Base-by-base conservation (phyloP, 257 asterid genomes). In the Plantago elongata region DNA sequence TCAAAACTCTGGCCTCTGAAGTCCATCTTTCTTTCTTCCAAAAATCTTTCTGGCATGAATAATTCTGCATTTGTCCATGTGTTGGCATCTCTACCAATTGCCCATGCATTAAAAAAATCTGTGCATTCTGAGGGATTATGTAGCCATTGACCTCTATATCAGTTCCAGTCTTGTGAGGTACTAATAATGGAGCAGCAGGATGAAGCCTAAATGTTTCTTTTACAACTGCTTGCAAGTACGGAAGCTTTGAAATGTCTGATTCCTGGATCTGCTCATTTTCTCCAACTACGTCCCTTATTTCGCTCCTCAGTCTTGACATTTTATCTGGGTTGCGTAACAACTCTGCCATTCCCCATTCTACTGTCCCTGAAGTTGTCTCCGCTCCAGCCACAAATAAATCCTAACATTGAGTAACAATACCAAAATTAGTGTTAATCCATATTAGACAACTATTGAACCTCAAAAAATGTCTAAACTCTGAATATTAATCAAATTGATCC, bases 291-390 rank as follows among this genome's bases (percentile, higher is more conserved):
- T 64, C 29, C 47, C 42, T 38, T 11, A 64, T 64, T 44, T 64
- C 69, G 34, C 15, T 45, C 13, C 54, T 54, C 2, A 46, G 47
- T 54, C 61, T 27, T 14, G 45, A 62, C 47, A 62, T 48, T 62
- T 62, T 48, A 11, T 48, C 46, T 9, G 67, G 67, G 9, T 62
- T 51, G 29, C 67, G 57, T 34, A 49, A 11, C 9, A 62, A 15
- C 16, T 62, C 67, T 10, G 67, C 10, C 67, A 62, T 62, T 34
- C 57, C 48, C 57, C 57, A 62, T 49, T 62, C 67, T 9, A 62
- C 48, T 3, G 57, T 47, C 9, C 17, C 48, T 44, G 69, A 43
- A 42, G 63, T 65, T 22, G 69, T 54, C 30, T 65, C 69, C 8
- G 45, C 29, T 37, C 58, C 67, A 9, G 47, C 67, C 34, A 62